Conservation (phyloP, 2,329 filamentous ascomycete genomes). For the Xylariaceae sp. region DNA sequence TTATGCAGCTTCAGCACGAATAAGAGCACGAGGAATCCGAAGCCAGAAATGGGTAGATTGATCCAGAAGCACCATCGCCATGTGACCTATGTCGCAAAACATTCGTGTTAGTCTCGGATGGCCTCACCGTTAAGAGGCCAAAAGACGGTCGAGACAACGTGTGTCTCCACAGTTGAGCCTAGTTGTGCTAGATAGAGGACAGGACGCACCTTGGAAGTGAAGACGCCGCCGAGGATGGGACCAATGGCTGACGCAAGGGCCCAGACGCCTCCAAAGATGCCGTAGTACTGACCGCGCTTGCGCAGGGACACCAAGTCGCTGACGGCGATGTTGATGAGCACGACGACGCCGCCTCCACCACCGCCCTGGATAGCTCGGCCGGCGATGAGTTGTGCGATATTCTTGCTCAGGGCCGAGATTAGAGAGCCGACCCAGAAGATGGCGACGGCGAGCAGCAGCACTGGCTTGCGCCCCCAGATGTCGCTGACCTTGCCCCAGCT, state of each 20-base stretch:
- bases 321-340: conserved; percentile 55
- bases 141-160: too few species aligned
- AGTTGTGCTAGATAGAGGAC: neutral
- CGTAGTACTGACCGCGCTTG: conserved; percentile 47
- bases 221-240: conserved; percentile 62
- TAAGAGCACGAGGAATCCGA: conserved; percentile 45
- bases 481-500: conserved; percentile 63
- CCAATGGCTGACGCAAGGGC: conserved; percentile 60
- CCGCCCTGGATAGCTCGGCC: conserved; percentile 52
- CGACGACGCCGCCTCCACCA: conserved; percentile 52
- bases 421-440: conserved; percentile 52
- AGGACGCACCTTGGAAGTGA: conserved; percentile 46
- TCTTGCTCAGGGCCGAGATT: conserved; percentile 45
- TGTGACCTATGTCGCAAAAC: conserved; percentile 36
- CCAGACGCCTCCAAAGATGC: conserved; percentile 53
- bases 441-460: conserved; percentile 44
- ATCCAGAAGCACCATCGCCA: conserved; percentile 70
- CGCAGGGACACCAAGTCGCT: conserved; percentile 51
- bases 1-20: conserved; percentile 65
- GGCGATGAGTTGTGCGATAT: conserved; percentile 49
- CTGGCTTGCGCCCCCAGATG: conserved; percentile 53
- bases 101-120: too few species aligned
- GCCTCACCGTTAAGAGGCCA: too few species aligned
- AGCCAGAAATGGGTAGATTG: conserved; percentile 48
- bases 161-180: too few species aligned